A percentile compares a stretch with the other conserved stretches of the same genome.
phyloP scores from a whole-genome alignment of 768 basidiomycete species.

The Rhodotorula babjevae region DNA sequence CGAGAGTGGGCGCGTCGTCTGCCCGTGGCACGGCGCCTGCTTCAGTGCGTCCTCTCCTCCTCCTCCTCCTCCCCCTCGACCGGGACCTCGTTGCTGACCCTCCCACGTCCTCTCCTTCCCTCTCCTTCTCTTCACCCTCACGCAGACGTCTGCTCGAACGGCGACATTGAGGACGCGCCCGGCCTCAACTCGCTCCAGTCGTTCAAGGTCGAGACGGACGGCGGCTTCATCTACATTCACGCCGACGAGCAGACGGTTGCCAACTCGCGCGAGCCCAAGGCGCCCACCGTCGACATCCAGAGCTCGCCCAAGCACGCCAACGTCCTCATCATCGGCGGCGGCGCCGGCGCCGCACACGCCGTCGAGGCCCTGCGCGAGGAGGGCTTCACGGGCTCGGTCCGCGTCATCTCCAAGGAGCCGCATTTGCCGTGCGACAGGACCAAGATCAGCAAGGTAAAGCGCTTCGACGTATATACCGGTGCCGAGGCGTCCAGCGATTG shows the following conservation, averaged over 20 bases:
- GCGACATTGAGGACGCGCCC: constrained; percentile 87
- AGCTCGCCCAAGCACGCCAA: constrained; percentile 46
- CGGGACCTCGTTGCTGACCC: background rate
- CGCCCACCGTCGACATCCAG: constrained; percentile 48
- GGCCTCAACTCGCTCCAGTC: constrained; percentile 73
- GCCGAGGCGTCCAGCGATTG: too few relatives aligned
- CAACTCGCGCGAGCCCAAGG: constrained; percentile 12
- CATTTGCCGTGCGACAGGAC: constrained; percentile 84
- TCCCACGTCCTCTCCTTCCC: background rate
- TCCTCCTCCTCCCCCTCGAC: background rate
- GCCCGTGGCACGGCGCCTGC: constrained; percentile 90
- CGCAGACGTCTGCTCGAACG: constrained; percentile 59
- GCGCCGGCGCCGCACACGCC: constrained; percentile 68
- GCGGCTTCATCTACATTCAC: constrained; percentile 30
- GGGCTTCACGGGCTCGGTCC: constrained; percentile 71
- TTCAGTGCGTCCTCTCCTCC: constrained; percentile 53
- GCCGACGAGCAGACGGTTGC: constrained; percentile 19
- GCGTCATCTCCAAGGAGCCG: constrained; percentile 68
- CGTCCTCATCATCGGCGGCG: constrained; percentile 80
- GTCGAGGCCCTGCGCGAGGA: constrained; percentile 56
- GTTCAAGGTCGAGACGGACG: constrained; percentile 54
- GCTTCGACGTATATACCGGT: too few relatives aligned
- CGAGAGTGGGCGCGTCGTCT: constrained; percentile 71
- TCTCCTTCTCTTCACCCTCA: too few relatives aligned
- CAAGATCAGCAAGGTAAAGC: too few relatives aligned